A percentile compares a stretch with the other conserved stretches of the same genome.
Evolutionary conservation across 129 eudicot species (phyloP).

Genomic region (Artemisia annua): DNA sequence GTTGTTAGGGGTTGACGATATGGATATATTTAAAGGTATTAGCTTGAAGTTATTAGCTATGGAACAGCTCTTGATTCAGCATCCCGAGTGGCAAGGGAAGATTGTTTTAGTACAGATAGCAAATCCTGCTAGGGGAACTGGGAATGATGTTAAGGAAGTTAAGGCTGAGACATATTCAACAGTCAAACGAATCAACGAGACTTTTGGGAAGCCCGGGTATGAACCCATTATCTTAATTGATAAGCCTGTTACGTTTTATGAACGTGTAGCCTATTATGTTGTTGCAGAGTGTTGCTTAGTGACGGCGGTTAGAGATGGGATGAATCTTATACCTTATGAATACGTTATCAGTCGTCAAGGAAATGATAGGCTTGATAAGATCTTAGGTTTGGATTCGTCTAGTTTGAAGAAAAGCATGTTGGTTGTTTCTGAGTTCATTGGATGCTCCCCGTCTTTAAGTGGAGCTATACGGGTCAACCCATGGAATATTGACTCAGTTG

Average conservation of each 20-base stretch:
- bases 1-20: constrained; percentile 80
- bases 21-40: constrained; percentile 87
- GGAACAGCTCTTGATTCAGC: constrained; percentile 68
- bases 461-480: constrained; percentile 88
- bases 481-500: constrained; percentile 75
- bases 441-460: constrained; percentile 81
- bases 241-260: constrained; percentile 52
- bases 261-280: constrained; percentile 66
- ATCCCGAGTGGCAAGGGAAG: constrained; percentile 77
- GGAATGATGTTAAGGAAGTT: constrained; percentile 77
- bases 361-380: constrained; percentile 56
- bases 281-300: constrained; percentile 80
- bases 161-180: constrained; percentile 61
- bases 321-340: constrained; percentile 85
- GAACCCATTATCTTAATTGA: constrained; percentile 60
- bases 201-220: constrained; percentile 61
- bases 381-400: constrained; percentile 42
- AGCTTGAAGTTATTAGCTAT: constrained; percentile 78
- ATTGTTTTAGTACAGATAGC: constrained; percentile 76
- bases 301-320: constrained; percentile 80
- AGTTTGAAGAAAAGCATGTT: constrained; percentile 64
- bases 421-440: constrained; percentile 84
- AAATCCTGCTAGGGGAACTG: constrained; percentile 73
- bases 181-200: constrained; percentile 54
- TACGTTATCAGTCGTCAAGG: constrained; percentile 68